phyloP scores from a whole-genome alignment of 1,284 basidiomycete species.

The Coriolopsis trogii region DNA sequence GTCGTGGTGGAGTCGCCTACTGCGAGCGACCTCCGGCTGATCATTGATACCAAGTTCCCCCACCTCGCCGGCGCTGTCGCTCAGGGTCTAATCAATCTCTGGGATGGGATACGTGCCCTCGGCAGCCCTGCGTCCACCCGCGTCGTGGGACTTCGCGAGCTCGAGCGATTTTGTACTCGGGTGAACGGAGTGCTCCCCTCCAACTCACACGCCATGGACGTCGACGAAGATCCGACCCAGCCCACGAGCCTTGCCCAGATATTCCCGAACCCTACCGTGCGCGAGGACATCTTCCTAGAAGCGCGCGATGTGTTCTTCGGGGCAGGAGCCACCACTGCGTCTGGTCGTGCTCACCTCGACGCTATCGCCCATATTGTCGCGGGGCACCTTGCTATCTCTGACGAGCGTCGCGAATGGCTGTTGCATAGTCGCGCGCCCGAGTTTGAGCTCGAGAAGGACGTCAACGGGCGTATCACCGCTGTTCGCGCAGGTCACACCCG shows the following conservation, averaged over 20 bases:
- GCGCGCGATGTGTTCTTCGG: conserved; percentile 94
- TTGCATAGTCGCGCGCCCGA: conserved; percentile 64
- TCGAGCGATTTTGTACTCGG: conserved; percentile 87
- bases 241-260: conserved; percentile 40
- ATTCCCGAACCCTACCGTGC: conserved; percentile 77
- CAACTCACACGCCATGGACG: conserved; percentile 47
- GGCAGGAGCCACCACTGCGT: conserved; percentile 55
- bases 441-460: conserved; percentile 70
- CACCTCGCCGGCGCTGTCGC: conserved; percentile 54
- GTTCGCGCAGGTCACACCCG: conserved; percentile 61
- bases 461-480: conserved; percentile 58
- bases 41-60: conserved; percentile 70
- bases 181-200: conserved; percentile 65
- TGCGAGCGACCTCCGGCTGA: conserved; percentile 66
- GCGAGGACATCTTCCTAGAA: conserved; percentile 92
- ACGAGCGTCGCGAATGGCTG: conserved; percentile 59
- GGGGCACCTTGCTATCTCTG: conserved; percentile 66
- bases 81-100: conserved; percentile 60
- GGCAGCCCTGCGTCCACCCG: conserved; percentile 55
- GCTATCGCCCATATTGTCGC: conserved; percentile 58
- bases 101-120: conserved; percentile 57
- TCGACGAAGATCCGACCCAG: conserved; percentile 38
- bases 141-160: conserved; percentile 79
- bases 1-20: conserved; percentile 66
- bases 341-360: conserved; percentile 54